Evolutionary conservation across 352 stramenopile species (phyloP).

Genomic region (Pythium catenulatum): DNA sequence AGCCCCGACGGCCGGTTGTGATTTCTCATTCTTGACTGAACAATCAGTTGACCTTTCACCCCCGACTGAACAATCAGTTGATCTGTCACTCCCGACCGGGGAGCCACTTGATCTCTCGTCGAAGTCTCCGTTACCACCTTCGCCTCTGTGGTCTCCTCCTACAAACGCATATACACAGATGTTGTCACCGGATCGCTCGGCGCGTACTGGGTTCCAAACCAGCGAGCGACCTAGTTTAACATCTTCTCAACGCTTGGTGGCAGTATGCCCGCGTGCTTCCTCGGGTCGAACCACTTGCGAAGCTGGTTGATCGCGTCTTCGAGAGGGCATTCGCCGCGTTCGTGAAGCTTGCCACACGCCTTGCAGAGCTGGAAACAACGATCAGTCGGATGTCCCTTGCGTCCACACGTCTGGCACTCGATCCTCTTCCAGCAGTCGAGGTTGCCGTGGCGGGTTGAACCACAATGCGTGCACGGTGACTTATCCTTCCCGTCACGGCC

Average conservation of each 20-base stretch:
- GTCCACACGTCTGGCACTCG: slow-evolving; percentile 5
- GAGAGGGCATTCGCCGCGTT: background rate
- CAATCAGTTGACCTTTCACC: too few relatives aligned
- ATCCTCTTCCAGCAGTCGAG: slow-evolving; percentile 6
- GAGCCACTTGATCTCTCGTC: background rate
- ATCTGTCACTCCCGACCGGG: background rate
- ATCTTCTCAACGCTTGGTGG: slow-evolving; percentile 4
- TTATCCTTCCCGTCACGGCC: background rate
- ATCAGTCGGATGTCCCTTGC: slow-evolving; percentile 22
- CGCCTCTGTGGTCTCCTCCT: background rate
- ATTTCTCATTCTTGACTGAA: too few relatives aligned
- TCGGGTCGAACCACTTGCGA: slow-evolving; percentile 5
- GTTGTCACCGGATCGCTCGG: background rate
- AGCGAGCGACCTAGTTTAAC: slow-evolving; percentile 29
- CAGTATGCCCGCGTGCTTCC: slow-evolving; percentile 6
- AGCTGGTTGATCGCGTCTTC: slow-evolving; percentile 7
- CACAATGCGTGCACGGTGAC: slow-evolving; percentile 13
- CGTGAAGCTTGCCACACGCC: slow-evolving; percentile 1
- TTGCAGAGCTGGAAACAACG: background rate
- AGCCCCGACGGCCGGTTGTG: too few relatives aligned
- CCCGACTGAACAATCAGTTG: too few relatives aligned
- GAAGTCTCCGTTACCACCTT: background rate
- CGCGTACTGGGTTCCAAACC: slow-evolving; percentile 13
- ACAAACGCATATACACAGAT: slow-evolving; percentile 19
- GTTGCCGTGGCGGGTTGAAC: background rate